These are phyloP conservation scores for Aspergillus heteromorphus DNA, from an alignment of 495 filamentous ascomycete species.

Conservation along the genomic window DNA sequence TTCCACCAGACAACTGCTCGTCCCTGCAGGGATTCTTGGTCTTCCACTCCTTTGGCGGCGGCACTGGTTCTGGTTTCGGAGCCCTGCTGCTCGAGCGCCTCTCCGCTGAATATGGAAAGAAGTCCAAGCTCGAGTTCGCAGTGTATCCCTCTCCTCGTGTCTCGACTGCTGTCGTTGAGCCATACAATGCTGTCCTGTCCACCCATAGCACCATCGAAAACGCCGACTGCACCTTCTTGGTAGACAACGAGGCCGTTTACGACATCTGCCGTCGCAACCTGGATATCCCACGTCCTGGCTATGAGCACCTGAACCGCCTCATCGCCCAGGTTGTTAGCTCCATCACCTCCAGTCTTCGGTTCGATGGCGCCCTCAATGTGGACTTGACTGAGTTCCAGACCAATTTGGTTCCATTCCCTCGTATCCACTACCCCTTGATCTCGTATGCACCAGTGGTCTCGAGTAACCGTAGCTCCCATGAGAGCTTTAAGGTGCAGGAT, in stretches of 20 bases:
- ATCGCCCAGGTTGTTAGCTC: conserved; percentile 91
- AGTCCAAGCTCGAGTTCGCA: conserved; percentile 90
- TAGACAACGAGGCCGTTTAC: conserved; percentile 91
- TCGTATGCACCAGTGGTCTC: conserved; percentile 84
- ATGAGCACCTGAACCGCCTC: conserved; percentile 83
- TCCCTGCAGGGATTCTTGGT: conserved; percentile 88
- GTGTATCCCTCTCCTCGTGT: conserved; percentile 84
- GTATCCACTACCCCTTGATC: conserved; percentile 89
- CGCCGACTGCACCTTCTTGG: conserved; percentile 87
- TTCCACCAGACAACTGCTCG: conserved; percentile 70
- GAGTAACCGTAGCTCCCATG: conserved; percentile 74
- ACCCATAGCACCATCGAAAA: conserved; percentile 94
- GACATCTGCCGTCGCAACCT: conserved; percentile 87
- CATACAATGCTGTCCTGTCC: conserved; percentile 86
- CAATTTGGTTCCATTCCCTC: conserved; percentile 85
- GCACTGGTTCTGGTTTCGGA: conserved; percentile 88
- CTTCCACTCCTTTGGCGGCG: conserved; percentile 92
- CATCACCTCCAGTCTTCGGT: conserved; percentile 84
- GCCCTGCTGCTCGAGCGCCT: conserved; percentile 83
- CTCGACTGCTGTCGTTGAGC: conserved; percentile 85
- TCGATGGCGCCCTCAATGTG: conserved; percentile 87
- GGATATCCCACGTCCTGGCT: conserved; percentile 80
- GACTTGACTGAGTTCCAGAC: conserved; percentile 95
- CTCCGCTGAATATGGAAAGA: conserved; percentile 86
- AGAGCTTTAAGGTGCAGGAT: conserved; percentile 87